These are phyloP conservation scores for Penicillium soppii DNA, from an alignment of 495 filamentous ascomycete genomes.

Conservation along the genomic window DNA sequence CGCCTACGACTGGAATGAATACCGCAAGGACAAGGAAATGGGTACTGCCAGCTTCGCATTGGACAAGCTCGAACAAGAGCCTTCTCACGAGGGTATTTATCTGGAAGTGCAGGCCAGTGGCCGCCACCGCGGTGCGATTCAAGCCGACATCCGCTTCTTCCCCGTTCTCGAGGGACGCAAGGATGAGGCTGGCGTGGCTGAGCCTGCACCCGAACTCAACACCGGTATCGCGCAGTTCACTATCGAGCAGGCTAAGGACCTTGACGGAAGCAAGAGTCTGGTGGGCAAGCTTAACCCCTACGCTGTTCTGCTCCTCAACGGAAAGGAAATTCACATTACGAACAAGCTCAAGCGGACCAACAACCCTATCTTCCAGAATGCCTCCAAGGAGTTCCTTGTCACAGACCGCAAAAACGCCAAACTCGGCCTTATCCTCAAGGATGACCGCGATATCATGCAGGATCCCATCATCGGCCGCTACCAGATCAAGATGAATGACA, in stretches of 20 bases:
- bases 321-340: constrained; percentile 79
- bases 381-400: constrained; percentile 87
- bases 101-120: constrained; percentile 84
- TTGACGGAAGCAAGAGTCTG: constrained; percentile 86
- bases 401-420: constrained; percentile 88
- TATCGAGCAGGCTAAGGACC: constrained; percentile 91
- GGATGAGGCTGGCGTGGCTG: constrained; percentile 71
- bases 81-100: constrained; percentile 80
- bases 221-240: constrained; percentile 92
- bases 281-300: constrained; percentile 90
- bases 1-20: constrained; percentile 91
- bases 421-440: constrained; percentile 89
- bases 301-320: constrained; percentile 81
- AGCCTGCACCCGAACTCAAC: constrained; percentile 82
- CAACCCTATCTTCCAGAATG: constrained; percentile 89
- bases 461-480: constrained; percentile 87
- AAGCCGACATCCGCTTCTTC: constrained; percentile 90
- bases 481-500: constrained; percentile 90
- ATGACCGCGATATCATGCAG: constrained; percentile 80
- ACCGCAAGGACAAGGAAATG: constrained; percentile 93
- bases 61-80: constrained; percentile 70
- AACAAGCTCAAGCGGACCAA: constrained; percentile 94
- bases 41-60: constrained; percentile 81
- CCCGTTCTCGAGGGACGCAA: constrained; percentile 75
- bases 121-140: constrained; percentile 74